Evolutionary conservation across 2,329 filamentous ascomycete species (phyloP).

Genomic region (Ceratocystis ficicola): DNA sequence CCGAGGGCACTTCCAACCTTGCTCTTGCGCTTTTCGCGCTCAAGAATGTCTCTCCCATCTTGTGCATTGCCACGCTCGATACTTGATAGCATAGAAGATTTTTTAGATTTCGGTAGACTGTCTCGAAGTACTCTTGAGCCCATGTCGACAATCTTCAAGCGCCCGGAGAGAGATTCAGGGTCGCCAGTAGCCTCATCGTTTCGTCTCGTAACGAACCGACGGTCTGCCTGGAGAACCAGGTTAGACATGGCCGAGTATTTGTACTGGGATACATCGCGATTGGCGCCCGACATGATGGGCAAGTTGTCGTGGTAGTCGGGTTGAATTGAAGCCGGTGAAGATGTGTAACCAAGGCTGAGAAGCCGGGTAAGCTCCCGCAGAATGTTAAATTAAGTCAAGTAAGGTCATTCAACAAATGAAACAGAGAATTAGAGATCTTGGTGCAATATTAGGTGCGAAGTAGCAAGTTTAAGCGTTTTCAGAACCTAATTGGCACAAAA

Average conservation of each 20-base stretch:
- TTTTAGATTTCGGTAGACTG: slow-evolving; percentile 68
- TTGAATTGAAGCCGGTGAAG: slow-evolving; percentile 10
- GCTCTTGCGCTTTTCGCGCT: slow-evolving; percentile 74
- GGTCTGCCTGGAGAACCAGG: slow-evolving; percentile 99
- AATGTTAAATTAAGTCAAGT: slow-evolving; percentile 4
- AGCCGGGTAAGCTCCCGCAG: slow-evolving; percentile 20
- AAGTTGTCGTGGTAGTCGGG: slow-evolving; percentile 1
- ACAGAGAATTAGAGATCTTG: not conserved
- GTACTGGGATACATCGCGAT: slow-evolving; percentile 85
- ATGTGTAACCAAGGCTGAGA: slow-evolving; percentile 17
- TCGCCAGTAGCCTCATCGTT: slow-evolving; percentile 94
- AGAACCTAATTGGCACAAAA: slow-evolving; percentile 19
- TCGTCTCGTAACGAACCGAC: slow-evolving; percentile 82
- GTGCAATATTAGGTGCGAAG: not conserved
- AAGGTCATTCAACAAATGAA: slow-evolving; percentile 18
- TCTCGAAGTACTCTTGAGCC: slow-evolving; percentile 72
- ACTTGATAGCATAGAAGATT: slow-evolving; percentile 52
- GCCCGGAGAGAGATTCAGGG: slow-evolving; percentile 89
- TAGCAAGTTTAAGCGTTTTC: not conserved
- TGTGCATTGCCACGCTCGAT: slow-evolving; percentile 63
- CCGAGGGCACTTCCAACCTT: slow-evolving; percentile 59
- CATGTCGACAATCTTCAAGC: slow-evolving; percentile 91
- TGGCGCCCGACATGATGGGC: slow-evolving; percentile 54
- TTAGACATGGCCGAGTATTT: slow-evolving; percentile 99
- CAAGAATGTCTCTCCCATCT: slow-evolving; percentile 73